Percentiles rank a stretch among this genome's conserved stretches.
These are phyloP conservation scores for Leccinum subrobustum DNA, from an alignment of 1,284 basidiomycete species.

Conservation along the genomic window DNA sequence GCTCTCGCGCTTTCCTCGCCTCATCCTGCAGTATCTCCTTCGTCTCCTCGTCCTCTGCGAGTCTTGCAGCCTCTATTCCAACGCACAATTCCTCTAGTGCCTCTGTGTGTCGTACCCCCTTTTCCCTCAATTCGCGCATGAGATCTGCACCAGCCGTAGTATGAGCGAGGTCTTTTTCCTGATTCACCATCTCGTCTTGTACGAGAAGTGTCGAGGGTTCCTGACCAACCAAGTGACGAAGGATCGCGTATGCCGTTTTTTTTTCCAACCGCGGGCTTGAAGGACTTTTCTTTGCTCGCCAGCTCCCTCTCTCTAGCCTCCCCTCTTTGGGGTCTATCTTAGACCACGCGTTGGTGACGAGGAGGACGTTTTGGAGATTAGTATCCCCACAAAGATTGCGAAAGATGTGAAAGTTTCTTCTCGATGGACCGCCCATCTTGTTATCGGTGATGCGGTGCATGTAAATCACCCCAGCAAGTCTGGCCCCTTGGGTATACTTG, in stretches of 20 bases:
- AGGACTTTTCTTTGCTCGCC: slow-evolving; percentile 38
- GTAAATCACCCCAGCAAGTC: slow-evolving; percentile 50
- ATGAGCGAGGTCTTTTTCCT: slow-evolving; percentile 36
- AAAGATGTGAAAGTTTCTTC: slow-evolving; percentile 48
- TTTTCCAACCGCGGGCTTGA: slow-evolving; percentile 34
- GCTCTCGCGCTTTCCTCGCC: slow-evolving; percentile 28
- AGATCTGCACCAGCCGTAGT: slow-evolving; percentile 40
- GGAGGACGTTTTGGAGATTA: slow-evolving; percentile 43
- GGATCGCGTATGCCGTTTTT: slow-evolving; percentile 25
- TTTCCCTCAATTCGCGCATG: slow-evolving; percentile 33
- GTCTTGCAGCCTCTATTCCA: slow-evolving; percentile 37
- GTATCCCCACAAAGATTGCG: slow-evolving; percentile 49
- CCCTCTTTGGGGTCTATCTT: slow-evolving; percentile 34
- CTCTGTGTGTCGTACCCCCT: slow-evolving; percentile 31
- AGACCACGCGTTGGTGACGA: slow-evolving; percentile 53
- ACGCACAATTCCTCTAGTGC: slow-evolving; percentile 34
- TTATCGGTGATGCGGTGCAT: slow-evolving; percentile 52
- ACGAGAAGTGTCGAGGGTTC: slow-evolving; percentile 35
- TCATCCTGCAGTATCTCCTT: slow-evolving; percentile 36
- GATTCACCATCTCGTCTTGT: slow-evolving; percentile 40
- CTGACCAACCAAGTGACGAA: slow-evolving; percentile 31
- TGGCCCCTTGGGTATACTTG: slow-evolving; percentile 38
- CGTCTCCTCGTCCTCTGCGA: slow-evolving; percentile 37
- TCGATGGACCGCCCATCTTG: slow-evolving; percentile 48
- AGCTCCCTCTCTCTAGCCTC: slow-evolving; percentile 36